Percentiles rank a stretch among this genome's conserved stretches.
Conservation (phyloP, 305 asterid genomes). For the Solanum hybrid region DNA sequence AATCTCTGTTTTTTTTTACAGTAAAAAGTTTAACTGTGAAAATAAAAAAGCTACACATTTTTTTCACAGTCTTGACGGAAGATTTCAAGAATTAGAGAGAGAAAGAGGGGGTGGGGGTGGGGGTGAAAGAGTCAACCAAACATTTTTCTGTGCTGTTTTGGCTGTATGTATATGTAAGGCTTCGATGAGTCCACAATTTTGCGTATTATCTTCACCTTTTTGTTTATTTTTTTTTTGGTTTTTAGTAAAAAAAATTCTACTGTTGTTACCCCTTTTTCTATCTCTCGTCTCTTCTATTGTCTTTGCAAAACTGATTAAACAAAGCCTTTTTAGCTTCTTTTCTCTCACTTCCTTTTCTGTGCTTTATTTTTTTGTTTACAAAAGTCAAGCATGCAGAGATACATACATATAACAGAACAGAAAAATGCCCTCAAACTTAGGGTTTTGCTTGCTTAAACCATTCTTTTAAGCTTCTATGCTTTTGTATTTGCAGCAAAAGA, state of each 20-base stretch:
- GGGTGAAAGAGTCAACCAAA: constrained; percentile 50
- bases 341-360: constrained; percentile 15
- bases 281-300: constrained; percentile 7
- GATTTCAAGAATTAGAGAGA: neutral
- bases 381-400: constrained; percentile 58
- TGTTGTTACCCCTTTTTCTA: neutral
- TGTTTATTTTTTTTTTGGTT: neutral
- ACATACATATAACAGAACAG: constrained; percentile 16
- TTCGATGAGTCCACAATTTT: constrained; percentile 49
- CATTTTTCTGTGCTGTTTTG: constrained; percentile 31
- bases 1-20: neutral
- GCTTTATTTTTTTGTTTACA: constrained; percentile 13
- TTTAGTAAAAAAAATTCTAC: neutral
- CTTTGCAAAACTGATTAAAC: constrained; percentile 7
- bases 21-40: neutral
- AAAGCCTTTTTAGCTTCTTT: constrained; percentile 10
- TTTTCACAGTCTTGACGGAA: neutral
- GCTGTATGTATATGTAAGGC: constrained; percentile 56
- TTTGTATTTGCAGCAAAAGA: neutral
- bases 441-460: constrained; percentile 19
- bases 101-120: neutral
- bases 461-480: neutral
- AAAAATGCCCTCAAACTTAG: constrained; percentile 23
- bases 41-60: neutral
- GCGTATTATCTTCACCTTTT: constrained; percentile 36